phyloP scores from a whole-genome alignment of 768 basidiomycete species.

The Boletus rubroflammeus region DNA sequence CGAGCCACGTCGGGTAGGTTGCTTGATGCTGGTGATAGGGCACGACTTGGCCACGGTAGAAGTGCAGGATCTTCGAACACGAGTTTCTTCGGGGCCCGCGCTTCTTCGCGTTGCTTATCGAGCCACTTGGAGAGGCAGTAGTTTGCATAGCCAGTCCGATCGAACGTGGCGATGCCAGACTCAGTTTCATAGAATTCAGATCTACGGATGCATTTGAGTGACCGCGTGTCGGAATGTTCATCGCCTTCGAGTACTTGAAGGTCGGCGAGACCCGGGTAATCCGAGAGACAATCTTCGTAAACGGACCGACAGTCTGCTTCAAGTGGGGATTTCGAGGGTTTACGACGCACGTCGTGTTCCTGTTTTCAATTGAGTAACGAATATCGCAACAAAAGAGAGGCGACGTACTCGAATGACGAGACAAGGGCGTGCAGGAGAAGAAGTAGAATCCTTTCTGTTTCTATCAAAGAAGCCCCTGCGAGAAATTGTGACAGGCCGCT shows the following conservation, averaged over 20 bases:
- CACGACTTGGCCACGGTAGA: slow-evolving; percentile 17
- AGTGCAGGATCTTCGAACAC: slow-evolving; percentile 21
- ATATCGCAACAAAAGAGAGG: neutral
- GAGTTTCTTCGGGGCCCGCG: slow-evolving; percentile 13
- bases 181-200: slow-evolving; percentile 31
- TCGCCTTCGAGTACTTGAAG: slow-evolving; percentile 17
- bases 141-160: slow-evolving; percentile 23
- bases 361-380: slow-evolving; percentile 8
- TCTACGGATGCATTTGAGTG: slow-evolving; percentile 6
- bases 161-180: slow-evolving; percentile 25
- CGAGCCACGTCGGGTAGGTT: neutral
- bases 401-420: slow-evolving; percentile 25
- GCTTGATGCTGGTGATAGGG: slow-evolving; percentile 14
- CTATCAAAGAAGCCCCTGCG: slow-evolving; percentile 17
- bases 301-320: slow-evolving; percentile 21
- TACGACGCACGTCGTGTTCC: slow-evolving; percentile 4
- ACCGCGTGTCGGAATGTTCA: slow-evolving; percentile 5
- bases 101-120: slow-evolving; percentile 28
- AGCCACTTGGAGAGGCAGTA: slow-evolving; percentile 26
- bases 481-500: slow-evolving; percentile 24
- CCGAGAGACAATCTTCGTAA: slow-evolving; percentile 30
- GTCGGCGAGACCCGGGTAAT: slow-evolving; percentile 17
- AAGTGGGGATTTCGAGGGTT: neutral
- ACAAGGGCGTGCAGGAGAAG: slow-evolving; percentile 27
- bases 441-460: slow-evolving; percentile 5